Percentiles rank a stretch among this genome's conserved stretches.
Evolutionary conservation across 2,329 filamentous ascomycete species (phyloP).

Genomic region (Penicillium decumbens): DNA sequence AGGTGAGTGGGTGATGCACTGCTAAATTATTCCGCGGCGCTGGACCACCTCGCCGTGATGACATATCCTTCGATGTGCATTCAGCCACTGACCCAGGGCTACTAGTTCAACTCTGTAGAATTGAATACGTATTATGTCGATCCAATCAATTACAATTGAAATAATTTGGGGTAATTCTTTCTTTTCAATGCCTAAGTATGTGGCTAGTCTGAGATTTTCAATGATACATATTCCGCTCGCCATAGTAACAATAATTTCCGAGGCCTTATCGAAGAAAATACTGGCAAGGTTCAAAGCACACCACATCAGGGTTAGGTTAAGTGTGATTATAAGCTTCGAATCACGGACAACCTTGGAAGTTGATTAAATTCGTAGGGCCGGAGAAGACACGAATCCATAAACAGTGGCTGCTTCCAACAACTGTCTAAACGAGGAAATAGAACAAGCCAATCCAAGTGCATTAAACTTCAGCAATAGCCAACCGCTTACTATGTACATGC

Average conservation of each 20-base stretch:
- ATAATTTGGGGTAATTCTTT: too few relatives aligned
- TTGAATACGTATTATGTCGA: too few relatives aligned
- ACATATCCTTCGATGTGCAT: background rate
- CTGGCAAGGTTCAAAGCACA: too few relatives aligned
- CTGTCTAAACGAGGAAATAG: background rate
- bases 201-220: too few relatives aligned
- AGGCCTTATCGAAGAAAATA: background rate
- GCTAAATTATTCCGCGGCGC: background rate
- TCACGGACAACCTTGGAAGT: background rate
- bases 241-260: background rate
- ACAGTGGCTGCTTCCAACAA: background rate
- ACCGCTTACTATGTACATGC: conserved; percentile 34
- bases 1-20: background rate
- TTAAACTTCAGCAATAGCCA: conserved; percentile 14
- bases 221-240: too few relatives aligned
- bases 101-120: background rate
- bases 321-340: background rate
- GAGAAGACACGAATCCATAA: background rate
- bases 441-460: conserved; percentile 14
- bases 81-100: background rate
- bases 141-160: too few relatives aligned
- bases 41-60: conserved; percentile 1
- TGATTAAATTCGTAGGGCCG: conserved; percentile 3
- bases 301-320: too few relatives aligned
- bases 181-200: too few relatives aligned